These are phyloP conservation scores for Leccinum subgranulosum DNA, from an alignment of 768 basidiomycete species.

Conservation along the genomic window DNA sequence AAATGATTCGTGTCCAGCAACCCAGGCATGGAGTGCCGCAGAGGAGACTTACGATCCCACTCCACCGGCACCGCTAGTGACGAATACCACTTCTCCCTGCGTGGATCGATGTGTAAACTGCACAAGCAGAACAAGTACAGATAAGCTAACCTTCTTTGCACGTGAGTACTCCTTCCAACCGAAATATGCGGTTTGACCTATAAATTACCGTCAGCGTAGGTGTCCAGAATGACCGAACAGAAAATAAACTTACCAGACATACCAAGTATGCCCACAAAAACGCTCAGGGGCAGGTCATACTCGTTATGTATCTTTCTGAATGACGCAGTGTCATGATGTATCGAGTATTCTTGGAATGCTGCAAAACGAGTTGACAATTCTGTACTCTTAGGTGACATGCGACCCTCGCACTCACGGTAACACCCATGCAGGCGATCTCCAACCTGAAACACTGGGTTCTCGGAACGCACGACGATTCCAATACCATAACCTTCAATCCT, in stretches of 20 bases:
- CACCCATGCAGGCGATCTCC: constrained; percentile 15
- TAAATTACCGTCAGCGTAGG: not conserved
- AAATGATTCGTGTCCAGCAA: not conserved
- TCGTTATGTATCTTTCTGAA: constrained; percentile 23
- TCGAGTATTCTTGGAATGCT: constrained; percentile 20
- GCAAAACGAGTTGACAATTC: constrained; percentile 27
- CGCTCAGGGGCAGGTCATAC: constrained; percentile 28
- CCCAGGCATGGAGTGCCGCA: not conserved
- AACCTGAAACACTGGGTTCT: constrained; percentile 7
- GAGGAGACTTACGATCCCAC: constrained; percentile 55
- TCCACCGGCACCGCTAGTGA: constrained; percentile 42
- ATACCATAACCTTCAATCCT: constrained; percentile 35
- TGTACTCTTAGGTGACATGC: not conserved
- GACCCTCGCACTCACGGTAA: constrained; percentile 26
- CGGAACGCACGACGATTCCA: constrained; percentile 26
- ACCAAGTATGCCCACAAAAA: constrained; percentile 29
- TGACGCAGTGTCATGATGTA: not conserved
- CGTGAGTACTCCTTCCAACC: constrained; percentile 16
- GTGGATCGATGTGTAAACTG: not conserved
- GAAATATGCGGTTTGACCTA: constrained; percentile 22
- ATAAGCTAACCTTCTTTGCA: constrained; percentile 23
- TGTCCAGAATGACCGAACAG: constrained; percentile 3
- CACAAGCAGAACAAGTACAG: not conserved
- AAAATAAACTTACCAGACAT: constrained; percentile 14
- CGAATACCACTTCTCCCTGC: constrained; percentile 49